Conservation (phyloP, 2,329 filamentous ascomycete species). For the Tolypocladium guangdongense region DNA sequence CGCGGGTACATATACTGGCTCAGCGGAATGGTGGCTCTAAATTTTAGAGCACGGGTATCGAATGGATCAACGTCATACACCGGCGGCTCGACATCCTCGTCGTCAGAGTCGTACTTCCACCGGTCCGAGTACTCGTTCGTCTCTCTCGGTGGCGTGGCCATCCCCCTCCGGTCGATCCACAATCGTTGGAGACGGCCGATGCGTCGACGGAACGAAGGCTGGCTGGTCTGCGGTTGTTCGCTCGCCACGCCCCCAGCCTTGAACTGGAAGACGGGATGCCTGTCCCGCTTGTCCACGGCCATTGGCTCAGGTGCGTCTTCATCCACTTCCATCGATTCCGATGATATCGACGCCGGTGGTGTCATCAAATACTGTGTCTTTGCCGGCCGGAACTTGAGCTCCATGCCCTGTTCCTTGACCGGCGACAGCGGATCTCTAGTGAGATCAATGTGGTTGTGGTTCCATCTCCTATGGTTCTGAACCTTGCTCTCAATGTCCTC, state of each 20-base stretch:
- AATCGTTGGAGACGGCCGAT: constrained; percentile 75
- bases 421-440: constrained; percentile 79
- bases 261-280: constrained; percentile 32
- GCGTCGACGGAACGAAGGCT: constrained; percentile 68
- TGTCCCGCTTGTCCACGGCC: constrained; percentile 22
- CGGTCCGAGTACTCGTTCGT: constrained; percentile 44
- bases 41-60: constrained; percentile 47
- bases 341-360: constrained; percentile 45
- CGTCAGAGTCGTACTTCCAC: constrained; percentile 83
- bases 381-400: constrained; percentile 57
- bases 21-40: constrained; percentile 47
- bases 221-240: constrained; percentile 27
- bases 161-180: constrained; percentile 76
- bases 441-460: constrained; percentile 77
- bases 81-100: constrained; percentile 69
- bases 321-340: constrained; percentile 47
- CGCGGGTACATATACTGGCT: constrained; percentile 30
- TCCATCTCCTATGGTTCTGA: constrained; percentile 84
- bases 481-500: constrained; percentile 79
- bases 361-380: constrained; percentile 63
- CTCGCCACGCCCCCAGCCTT: constrained; percentile 26
- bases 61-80: constrained; percentile 68
- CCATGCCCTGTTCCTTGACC: constrained; percentile 51
- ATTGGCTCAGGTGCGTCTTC: constrained; percentile 33
- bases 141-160: constrained; percentile 39